Evolutionary conservation across 257 asterid species (phyloP), one percentile per base, ranked within the genome.

Genomic region (Rubia yunnanensis): DNA sequence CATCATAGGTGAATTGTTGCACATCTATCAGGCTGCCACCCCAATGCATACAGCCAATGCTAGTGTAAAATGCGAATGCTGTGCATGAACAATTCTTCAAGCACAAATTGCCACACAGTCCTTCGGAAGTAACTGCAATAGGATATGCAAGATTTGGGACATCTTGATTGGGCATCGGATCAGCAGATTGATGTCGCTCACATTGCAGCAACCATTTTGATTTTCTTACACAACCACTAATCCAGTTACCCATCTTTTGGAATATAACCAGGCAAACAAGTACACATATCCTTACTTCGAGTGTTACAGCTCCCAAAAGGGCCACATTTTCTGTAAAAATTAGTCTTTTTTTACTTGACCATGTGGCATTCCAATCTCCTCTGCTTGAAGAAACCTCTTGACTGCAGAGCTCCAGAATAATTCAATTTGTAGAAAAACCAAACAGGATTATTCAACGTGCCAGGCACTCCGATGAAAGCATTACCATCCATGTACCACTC

Each of bases 221-320:
- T 64, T 73, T 67, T 60, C 92, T 83, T 35, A 49, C 44, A 55
- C 96, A 88, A 38, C 95, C 95, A 24, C 78, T 30, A 2, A 76
- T 68, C 92, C 86, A 77, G 53, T 83, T 79, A 23, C 80, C 83
- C 17, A 64, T 77, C 65, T 35, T 5, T 64, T 1, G 85, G 87
- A 60, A 69, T 32, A 64, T 81, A 85, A 5, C 94, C 96, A 60
- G 0, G 67, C 76, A 84, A 76, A 54, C 96, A 88, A 9, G 66
- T 58, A 50, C 95, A 88, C 30, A 78, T 68, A 27, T 81, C 72
- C 2, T 77, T 76, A 3, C 1, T 24, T 35, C 20, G 71, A 0
- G 82, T 26, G 71, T 84, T 57, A 73, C 90, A 86, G 55, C 65
- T 71, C 17, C 89, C 84, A 60, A 82, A 84, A 10, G 74, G 63